Percentiles rank a stretch among this genome's conserved stretches.
Conservation (phyloP, 169 alveolate genomes). For the Plasmodium gonderi region DNA sequence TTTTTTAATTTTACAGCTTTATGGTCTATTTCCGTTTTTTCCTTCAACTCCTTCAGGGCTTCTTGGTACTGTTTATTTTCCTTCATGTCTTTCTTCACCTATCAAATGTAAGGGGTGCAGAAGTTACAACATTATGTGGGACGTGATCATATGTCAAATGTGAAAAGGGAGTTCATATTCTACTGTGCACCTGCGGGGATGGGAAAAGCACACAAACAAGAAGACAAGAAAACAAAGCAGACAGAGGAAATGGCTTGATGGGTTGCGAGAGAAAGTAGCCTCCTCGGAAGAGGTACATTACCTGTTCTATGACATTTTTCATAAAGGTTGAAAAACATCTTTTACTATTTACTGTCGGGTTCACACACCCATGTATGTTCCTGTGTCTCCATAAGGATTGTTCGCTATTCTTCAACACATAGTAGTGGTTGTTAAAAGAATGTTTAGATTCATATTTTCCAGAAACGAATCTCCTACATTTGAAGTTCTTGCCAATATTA, state of each 20-base stretch:
- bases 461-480: conserved; percentile 29
- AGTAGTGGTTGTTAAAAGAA: neutral
- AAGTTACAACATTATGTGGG: neutral
- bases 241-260: too few relatives aligned
- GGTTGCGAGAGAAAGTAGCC: neutral
- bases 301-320: conserved; percentile 83
- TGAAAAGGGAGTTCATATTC: neutral
- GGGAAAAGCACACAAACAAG: neutral
- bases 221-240: too few relatives aligned
- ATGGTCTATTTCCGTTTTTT: conserved; percentile 66
- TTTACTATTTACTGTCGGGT: neutral
- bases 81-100: conserved; percentile 85
- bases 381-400: neutral
- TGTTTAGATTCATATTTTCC: conserved; percentile 3
- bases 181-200: neutral
- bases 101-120: neutral
- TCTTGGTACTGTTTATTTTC: conserved; percentile 83
- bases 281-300: neutral
- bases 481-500: conserved; percentile 18
- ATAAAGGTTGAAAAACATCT: conserved; percentile 79
- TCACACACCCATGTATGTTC: neutral
- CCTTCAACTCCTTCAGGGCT: conserved; percentile 83
- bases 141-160: neutral
- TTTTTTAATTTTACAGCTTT: conserved; percentile 77
- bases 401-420: neutral